Evolutionary conservation across 768 basidiomycete species (phyloP).

Genomic region (Butyriboletus loyo): DNA sequence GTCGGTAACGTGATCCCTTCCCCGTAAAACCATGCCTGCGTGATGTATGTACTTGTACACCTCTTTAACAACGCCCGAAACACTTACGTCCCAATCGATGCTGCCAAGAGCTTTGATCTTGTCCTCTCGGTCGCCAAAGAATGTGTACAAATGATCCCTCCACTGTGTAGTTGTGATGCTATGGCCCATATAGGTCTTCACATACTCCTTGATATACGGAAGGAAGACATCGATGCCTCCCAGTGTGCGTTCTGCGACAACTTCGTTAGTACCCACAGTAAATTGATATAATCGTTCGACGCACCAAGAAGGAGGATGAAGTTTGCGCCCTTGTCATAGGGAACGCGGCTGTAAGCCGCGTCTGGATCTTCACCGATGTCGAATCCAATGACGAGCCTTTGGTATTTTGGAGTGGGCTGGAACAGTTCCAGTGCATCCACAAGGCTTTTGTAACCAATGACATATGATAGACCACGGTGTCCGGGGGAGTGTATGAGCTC

Average conservation of each 20-base stretch:
- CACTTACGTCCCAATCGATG: slow-evolving; percentile 56
- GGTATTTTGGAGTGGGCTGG: slow-evolving; percentile 61
- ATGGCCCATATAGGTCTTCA: slow-evolving; percentile 50
- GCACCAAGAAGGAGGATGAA: slow-evolving; percentile 80
- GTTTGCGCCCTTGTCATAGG: slow-evolving; percentile 91
- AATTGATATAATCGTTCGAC: neutral
- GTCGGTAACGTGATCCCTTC: slow-evolving; percentile 49
- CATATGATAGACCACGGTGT: slow-evolving; percentile 75
- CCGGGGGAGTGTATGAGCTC: slow-evolving; percentile 67
- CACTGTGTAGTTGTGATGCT: slow-evolving; percentile 59
- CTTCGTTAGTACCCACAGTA: neutral
- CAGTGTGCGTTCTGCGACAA: slow-evolving; percentile 43
- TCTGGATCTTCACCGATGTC: slow-evolving; percentile 74
- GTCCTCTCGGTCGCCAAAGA: slow-evolving; percentile 42
- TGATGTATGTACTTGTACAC: neutral
- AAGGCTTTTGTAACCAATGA: slow-evolving; percentile 72
- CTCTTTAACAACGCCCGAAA: neutral
- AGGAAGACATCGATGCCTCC: slow-evolving; percentile 56
- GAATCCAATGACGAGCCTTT: slow-evolving; percentile 74
- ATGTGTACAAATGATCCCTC: slow-evolving; percentile 55
- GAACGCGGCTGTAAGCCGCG: slow-evolving; percentile 68
- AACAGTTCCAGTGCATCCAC: slow-evolving; percentile 67
- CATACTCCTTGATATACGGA: slow-evolving; percentile 56
- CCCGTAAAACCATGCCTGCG: slow-evolving; percentile 55
- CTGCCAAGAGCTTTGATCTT: slow-evolving; percentile 47